A percentile compares a stretch with the other conserved stretches of the same genome.
Conservation (phyloP, 2,329 filamentous ascomycete genomes). For the Pyricularia grisea region DNA sequence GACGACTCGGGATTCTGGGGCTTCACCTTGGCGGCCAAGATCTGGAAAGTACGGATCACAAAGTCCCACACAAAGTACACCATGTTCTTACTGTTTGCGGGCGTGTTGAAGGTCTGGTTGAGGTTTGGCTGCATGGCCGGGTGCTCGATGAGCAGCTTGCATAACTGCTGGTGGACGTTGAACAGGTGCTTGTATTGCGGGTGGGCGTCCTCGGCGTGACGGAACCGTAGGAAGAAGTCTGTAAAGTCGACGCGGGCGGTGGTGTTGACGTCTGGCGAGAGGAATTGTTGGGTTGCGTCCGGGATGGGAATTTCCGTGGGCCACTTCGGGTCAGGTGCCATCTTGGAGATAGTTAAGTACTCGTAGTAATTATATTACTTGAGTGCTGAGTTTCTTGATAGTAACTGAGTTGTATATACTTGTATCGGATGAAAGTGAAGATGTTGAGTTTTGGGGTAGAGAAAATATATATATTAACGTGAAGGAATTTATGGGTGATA, state of each 20-base stretch:
- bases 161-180: background rate
- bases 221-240: background rate
- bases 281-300: background rate
- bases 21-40: background rate
- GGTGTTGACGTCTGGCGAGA: background rate
- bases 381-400: background rate
- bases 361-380: too few species aligned
- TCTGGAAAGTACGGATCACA: background rate
- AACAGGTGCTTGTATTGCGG: background rate
- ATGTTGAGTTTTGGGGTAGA: background rate
- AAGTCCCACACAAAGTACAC: background rate
- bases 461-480: background rate
- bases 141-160: background rate
- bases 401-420: background rate
- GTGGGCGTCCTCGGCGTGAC: background rate
- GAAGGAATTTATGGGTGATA: background rate
- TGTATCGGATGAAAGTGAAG: background rate
- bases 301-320: background rate
- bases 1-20: background rate
- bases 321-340: background rate
- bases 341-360: background rate
- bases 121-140: background rate
- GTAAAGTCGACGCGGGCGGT: background rate
- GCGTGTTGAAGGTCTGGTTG: background rate
- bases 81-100: background rate